These are phyloP conservation scores for Sporisorium graminicola DNA, from an alignment of 1,284 basidiomycete species.

Conservation along the genomic window DNA sequence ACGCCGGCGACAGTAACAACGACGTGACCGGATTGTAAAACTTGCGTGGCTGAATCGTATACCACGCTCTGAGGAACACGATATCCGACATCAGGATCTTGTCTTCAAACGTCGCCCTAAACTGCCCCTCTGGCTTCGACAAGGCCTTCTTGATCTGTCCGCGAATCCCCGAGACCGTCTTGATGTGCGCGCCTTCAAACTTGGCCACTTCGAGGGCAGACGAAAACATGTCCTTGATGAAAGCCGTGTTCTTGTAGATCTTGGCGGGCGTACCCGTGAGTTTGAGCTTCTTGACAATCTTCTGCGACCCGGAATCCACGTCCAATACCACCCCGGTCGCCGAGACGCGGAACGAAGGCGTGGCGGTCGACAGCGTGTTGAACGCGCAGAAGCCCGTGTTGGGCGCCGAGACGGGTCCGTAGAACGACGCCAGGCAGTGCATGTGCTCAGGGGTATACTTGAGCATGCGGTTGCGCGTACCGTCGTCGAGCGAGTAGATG, in stretches of 20 bases:
- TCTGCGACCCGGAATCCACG: slow-evolving; percentile 78
- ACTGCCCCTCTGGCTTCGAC: slow-evolving; percentile 91
- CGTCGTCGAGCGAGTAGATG: slow-evolving; percentile 94
- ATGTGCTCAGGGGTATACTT: slow-evolving; percentile 99
- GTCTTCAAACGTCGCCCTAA: slow-evolving; percentile 97
- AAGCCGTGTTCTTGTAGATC: slow-evolving; percentile 99
- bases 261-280: slow-evolving; percentile 94
- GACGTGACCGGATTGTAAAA: slow-evolving; percentile 98
- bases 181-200: slow-evolving; percentile 95
- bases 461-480: slow-evolving; percentile 89
- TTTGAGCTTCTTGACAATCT: slow-evolving; percentile 99
- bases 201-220: slow-evolving; percentile 94
- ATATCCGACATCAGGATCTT: slow-evolving; percentile 97
- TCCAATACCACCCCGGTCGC: slow-evolving; percentile 96
- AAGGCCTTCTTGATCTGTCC: slow-evolving; percentile 97
- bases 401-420: slow-evolving; percentile 61
- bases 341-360: slow-evolving; percentile 85
- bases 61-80: slow-evolving; percentile 96
- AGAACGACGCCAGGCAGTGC: slow-evolving; percentile 97
- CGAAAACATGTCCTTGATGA: slow-evolving; percentile 97
- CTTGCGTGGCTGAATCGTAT: slow-evolving; percentile 91
- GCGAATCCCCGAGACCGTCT: slow-evolving; percentile 93
- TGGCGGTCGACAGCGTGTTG: slow-evolving; percentile 81
- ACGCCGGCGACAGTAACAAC: slow-evolving; percentile 74
- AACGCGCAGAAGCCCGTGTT: slow-evolving; percentile 97